Evolutionary conservation across 805 yeast genomes (phyloP), one percentile per base, ranked within the genome.

Genomic region (Nakazawaea anatomiae): DNA sequence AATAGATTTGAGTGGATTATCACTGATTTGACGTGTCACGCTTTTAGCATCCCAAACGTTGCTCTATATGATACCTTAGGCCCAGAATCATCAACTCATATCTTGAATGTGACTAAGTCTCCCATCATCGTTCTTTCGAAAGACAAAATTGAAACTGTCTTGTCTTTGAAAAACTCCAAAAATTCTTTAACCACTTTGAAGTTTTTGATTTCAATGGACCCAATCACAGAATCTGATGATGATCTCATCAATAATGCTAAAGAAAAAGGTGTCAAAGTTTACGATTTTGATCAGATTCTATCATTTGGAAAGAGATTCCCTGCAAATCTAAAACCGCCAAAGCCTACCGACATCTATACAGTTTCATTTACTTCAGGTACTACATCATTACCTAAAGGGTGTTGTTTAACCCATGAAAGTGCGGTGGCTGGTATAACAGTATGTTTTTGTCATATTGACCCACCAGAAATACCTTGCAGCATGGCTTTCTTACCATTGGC

Each of bases 371-470:
- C 91, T 1, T 82, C 88, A 0, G 91, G 91, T 32, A 85, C 91
- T 1, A 84, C 90, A 1, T 88, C 89, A n/a, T 64, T 75, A 14
- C 91, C 91, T 44, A 85, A 85, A 64, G 91, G 91, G 46, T 89
- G 82, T 14, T 77, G 76, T 28, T 58, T 74, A 47, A 70, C 77
- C 7, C 89, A 85, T 49, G 67, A 67, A 12, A 76, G 75, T 59
- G 72, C 78, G 9, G 70, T 76, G 9, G 74, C 85, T 3, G 73
- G 76, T 2, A 67, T 75, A 39, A 63, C 75, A 0, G 64, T 74
- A 44, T 38, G 44, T 34, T 49, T 39, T 36, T 60, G 71, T 4
- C 64, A 68, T 30, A 62, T 70, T 27, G 58, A 62, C 31, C 52
- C 69, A 18, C 68, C 68, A 34, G 31, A 55, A 42, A 54, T 60